Evolutionary conservation across 208 protist genomes (phyloP).

Genomic region (Acanthamoeba divionensis): DNA sequence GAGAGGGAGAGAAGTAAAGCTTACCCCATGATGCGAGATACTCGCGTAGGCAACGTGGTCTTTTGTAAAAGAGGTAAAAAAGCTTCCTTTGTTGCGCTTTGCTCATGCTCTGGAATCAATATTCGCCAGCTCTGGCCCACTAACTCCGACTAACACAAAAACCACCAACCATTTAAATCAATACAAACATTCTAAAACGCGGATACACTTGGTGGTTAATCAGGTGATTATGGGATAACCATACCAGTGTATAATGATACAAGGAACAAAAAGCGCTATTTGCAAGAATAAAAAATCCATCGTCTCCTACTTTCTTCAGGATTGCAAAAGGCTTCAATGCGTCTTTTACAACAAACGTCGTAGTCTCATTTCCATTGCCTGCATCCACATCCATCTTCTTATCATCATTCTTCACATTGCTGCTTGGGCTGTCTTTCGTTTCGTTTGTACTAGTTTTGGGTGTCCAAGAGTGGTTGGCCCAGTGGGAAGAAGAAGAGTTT

Average conservation of each 20-base stretch:
- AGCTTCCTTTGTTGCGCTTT: background rate
- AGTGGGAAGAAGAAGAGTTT: too few species aligned
- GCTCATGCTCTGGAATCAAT: background rate
- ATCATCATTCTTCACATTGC: too few species aligned
- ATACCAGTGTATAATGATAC: slow-evolving; percentile 1
- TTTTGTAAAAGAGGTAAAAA: background rate
- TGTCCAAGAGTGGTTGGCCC: background rate
- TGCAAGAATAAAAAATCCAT: background rate
- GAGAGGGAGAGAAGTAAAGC: background rate
- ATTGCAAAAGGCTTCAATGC: slow-evolving; percentile 2
- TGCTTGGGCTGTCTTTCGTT: background rate
- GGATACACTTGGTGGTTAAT: background rate
- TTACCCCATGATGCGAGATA: background rate
- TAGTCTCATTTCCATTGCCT: too few species aligned
- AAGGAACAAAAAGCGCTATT: slow-evolving; percentile 7
- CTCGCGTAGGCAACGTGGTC: background rate
- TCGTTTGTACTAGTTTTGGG: background rate
- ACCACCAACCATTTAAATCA: too few species aligned
- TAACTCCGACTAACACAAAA: background rate
- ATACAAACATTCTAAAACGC: background rate
- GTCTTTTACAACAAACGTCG: background rate
- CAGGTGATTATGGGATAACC: background rate
- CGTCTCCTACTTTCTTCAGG: slow-evolving; percentile 1
- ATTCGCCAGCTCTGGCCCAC: slow-evolving; percentile 5
- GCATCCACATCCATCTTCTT: too few species aligned